phyloP scores from a whole-genome alignment of 2,329 filamentous ascomycete genomes.

The Nannizzia gypsea region DNA sequence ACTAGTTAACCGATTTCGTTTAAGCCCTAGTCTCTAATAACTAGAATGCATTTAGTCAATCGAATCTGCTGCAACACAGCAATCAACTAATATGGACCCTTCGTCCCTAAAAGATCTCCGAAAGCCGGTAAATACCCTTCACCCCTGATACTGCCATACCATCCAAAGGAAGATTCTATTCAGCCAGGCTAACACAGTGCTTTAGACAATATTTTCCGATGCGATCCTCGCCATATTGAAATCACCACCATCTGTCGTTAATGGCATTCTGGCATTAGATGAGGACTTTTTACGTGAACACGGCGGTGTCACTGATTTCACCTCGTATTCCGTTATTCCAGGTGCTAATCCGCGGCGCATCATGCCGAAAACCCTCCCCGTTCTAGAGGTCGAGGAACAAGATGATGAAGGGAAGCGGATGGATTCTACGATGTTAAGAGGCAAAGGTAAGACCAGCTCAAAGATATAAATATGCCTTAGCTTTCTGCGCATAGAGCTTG shows the following conservation, averaged over 20 bases:
- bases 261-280: slow-evolving; percentile 61
- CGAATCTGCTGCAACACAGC: slow-evolving; percentile 9
- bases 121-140: slow-evolving; percentile 37
- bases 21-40: background rate
- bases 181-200: background rate
- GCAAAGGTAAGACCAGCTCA: background rate
- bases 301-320: slow-evolving; percentile 56
- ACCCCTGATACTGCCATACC: background rate
- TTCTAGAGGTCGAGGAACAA: slow-evolving; percentile 62
- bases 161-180: background rate
- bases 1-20: background rate
- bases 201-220: slow-evolving; percentile 60
- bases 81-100: background rate
- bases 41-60: slow-evolving; percentile 4
- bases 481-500: background rate
- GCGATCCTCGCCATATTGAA: slow-evolving; percentile 61
- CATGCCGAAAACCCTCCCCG: slow-evolving; percentile 60
- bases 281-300: slow-evolving; percentile 65
- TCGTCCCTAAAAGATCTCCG: slow-evolving; percentile 46
- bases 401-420: slow-evolving; percentile 63
- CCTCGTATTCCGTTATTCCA: slow-evolving; percentile 56
- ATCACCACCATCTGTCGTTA: slow-evolving; percentile 50
- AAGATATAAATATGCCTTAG: background rate
- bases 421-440: slow-evolving; percentile 31
- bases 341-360: slow-evolving; percentile 58